These are phyloP conservation scores for Coemansia sp. DNA, from an alignment of 192 early-diverging fungal genomes.

Conservation along the genomic window DNA sequence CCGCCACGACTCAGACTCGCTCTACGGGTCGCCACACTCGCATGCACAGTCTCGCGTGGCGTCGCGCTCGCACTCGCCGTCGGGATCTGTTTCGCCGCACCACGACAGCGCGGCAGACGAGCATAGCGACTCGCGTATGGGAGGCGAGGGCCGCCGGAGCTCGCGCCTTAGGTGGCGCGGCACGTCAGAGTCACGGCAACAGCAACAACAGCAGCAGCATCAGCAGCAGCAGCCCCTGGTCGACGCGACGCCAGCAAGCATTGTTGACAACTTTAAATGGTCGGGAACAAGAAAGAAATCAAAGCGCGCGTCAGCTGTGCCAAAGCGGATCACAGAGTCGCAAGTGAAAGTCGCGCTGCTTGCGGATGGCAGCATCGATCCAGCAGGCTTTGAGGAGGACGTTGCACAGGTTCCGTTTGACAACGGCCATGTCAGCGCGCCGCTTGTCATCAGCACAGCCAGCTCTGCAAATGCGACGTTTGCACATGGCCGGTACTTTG, in stretches of 20 bases:
- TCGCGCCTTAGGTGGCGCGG: slow-evolving; percentile 43
- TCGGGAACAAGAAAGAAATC: slow-evolving; percentile 13
- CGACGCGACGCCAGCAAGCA: slow-evolving; percentile 26
- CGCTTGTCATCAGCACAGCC: slow-evolving; percentile 13
- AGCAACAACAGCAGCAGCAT: not conserved
- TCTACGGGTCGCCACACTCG: slow-evolving; percentile 11
- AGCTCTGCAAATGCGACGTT: slow-evolving; percentile 2
- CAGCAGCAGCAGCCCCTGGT: not conserved
- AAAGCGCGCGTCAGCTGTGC: slow-evolving; percentile 17
- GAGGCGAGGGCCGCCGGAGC: slow-evolving; percentile 29
- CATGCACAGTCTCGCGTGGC: slow-evolving; percentile 15
- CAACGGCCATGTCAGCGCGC: slow-evolving; percentile 1
- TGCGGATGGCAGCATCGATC: slow-evolving; percentile 38
- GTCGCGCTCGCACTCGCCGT: slow-evolving; percentile 23
- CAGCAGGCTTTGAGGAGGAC: slow-evolving; percentile 34
- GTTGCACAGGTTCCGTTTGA: slow-evolving; percentile 20
- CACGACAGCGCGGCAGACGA: slow-evolving; percentile 26
- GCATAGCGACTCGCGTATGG: slow-evolving; percentile 25
- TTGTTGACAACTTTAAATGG: slow-evolving; percentile 47
- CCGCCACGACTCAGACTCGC: slow-evolving; percentile 15
- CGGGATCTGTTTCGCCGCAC: slow-evolving; percentile 23
- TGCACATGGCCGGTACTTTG: slow-evolving; percentile 26
- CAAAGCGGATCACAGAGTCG: slow-evolving; percentile 24
- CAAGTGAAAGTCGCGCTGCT: slow-evolving; percentile 25
- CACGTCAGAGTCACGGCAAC: slow-evolving; percentile 2